Percentiles rank a stretch among this genome's conserved stretches.
These are phyloP conservation scores for Jacaranda copaia DNA, from an alignment of 257 asterid species.

Conservation along the genomic window DNA sequence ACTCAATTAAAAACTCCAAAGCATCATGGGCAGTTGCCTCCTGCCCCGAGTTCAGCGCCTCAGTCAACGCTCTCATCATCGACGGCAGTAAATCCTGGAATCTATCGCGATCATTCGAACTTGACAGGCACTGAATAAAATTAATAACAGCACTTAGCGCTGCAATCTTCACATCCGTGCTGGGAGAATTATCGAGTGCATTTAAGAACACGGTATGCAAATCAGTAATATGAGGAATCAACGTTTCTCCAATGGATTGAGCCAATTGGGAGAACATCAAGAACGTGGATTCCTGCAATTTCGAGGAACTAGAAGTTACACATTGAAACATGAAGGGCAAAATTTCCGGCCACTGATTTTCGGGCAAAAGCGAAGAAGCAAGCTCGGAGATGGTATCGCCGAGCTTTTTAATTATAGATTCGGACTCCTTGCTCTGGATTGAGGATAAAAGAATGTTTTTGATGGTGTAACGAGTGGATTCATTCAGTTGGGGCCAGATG, in stretches of 20 bases:
- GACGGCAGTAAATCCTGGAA: conserved; percentile 73
- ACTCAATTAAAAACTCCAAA: conserved; percentile 66
- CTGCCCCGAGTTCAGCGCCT: conserved; percentile 64
- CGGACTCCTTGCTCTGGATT: conserved; percentile 67
- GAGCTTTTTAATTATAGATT: conserved; percentile 55
- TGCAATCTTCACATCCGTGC: conserved; percentile 73
- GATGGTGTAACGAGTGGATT: conserved; percentile 62
- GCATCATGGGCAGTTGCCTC: conserved; percentile 81
- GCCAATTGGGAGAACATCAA: conserved; percentile 73
- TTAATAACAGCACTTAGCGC: conserved; percentile 71
- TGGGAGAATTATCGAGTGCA: conserved; percentile 61
- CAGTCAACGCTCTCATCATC: conserved; percentile 79
- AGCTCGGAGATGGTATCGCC: conserved; percentile 70
- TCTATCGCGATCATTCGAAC: conserved; percentile 59
- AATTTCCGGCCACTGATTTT: conserved; percentile 66
- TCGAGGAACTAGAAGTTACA: conserved; percentile 55
- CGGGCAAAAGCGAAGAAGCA: conserved; percentile 61
- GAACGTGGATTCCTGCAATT: conserved; percentile 86
- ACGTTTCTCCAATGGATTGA: conserved; percentile 70
- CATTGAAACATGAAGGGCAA: conserved; percentile 72
- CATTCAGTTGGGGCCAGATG: conserved; percentile 76
- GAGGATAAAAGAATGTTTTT: conserved; percentile 61
- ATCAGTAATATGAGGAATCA: conserved; percentile 59
- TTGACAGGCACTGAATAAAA: conserved; percentile 65
- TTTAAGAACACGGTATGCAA: conserved; percentile 69